Base-by-base conservation (phyloP, 2,329 filamentous ascomycete species). In the Xylariaceae sp. region DNA sequence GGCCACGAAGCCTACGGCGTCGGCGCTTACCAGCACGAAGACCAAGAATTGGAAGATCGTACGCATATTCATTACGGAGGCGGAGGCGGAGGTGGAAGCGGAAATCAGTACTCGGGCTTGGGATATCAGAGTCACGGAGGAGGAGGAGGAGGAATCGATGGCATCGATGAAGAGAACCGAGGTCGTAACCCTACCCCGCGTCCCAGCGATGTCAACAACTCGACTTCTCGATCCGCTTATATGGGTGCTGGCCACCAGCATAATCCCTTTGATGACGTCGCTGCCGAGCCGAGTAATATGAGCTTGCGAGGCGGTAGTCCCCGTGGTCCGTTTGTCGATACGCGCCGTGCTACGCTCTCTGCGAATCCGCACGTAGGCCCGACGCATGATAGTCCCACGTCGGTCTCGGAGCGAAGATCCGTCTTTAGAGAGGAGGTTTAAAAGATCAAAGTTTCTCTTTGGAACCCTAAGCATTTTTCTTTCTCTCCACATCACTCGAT, bases 251-350 rank as follows among this genome's bases (percentile, higher is more conserved):
- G 19, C 19, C 19, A 68, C 52, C 62, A 64, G 50, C 61, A 62
- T 50, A 86, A 92, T 69, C 88, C 88, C 0, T 91, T 91, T 67
- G 86, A 85, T 51, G 87, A 89, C 63, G 64, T 73, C 50, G 78
- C 81, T 32, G 82, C 80, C 3, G 84, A 83, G 68, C 74, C 78
- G 59, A 85, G 83, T 58, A 81, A 80, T 65, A 66, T 82, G 54
- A 80, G 76, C 67, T 64, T 89, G 70, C 74, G 88, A 53, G 87
- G 87, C 30, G 84, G 91, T 32, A 92, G 88, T 69, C 88, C 89
- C 2, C 72, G 88, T 19, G 19, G 19, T 61, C 89, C 89, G n/a
- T 81, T 60, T 62, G 29, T 45, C 12, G 76, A 83, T 48, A 78
- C 77, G 32, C 68, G 34, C 34, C 54, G 30, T 30, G 51, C 53